Base-by-base conservation (phyloP, 768 basidiomycete species). In the Galerina sulciceps region DNA sequence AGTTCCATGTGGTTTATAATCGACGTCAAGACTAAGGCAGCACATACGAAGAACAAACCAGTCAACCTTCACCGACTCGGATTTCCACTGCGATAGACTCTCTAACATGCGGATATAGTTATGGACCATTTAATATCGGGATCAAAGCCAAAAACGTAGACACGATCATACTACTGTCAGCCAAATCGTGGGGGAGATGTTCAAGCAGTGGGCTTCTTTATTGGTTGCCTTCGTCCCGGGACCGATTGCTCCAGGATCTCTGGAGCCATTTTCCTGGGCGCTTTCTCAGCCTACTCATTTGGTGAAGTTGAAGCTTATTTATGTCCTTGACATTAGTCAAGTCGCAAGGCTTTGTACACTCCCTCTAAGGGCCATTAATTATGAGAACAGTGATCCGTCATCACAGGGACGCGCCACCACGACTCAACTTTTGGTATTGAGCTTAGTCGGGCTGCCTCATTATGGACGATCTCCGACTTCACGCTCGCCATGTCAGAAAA, bases 191-290 rank as follows among this genome's bases (percentile, higher is more conserved):
- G 59, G 55, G 40, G 55, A 38, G 41, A 50, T 37, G 9, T 56
- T 40, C 20, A 34, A 26, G 47, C 35, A 46, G 41, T 43, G 23
- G 55, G 42, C 56, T 53, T 42, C 55, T 59, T 53, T 44, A 46
- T 63, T 61, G 38, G 44, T 34, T 53, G 51, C 34, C 51, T 50
- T 55, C 26, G 53, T 54, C 47, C 49, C 57, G 54, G 53, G 47
- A 35, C 49, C 54, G 57, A 52, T 20, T 56, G 18, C 56, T 55
- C 56, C 55, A 57, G 55, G 49, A 53, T 56, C 59, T 51, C 46
- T 54, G 53, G 57, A 59, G 63, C 63, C 63, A 59, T 64, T 18
- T 37, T 59, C 57, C 63, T 61, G 63, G 63, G 53, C 50, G 47
- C 23, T 62, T 58, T 53, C 46, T 49, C 54, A 51, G 55, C 42